Conservation (phyloP, 306 rosid genomes). For the Oemleria cerasiformis region DNA sequence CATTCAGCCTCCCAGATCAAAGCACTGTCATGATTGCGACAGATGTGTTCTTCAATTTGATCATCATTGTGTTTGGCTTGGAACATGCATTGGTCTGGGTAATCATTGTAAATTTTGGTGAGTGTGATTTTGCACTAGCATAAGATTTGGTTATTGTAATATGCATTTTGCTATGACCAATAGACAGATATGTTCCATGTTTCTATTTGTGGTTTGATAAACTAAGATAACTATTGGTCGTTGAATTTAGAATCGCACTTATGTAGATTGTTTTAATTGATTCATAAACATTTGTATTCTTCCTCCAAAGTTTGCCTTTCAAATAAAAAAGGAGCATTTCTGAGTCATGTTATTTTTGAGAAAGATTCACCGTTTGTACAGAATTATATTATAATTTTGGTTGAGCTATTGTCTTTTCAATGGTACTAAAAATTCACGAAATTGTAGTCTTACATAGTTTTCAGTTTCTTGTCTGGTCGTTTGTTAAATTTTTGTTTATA, state of each 20-base stretch:
- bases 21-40: slow-evolving; percentile 98
- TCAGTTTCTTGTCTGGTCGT: background rate
- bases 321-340: background rate
- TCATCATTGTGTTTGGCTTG: slow-evolving; percentile 99
- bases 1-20: slow-evolving; percentile 93
- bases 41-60: slow-evolving; percentile 95
- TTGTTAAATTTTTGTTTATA: background rate
- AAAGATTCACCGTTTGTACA: background rate
- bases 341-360: too few species aligned
- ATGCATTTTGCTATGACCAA: slow-evolving; percentile 12
- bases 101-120: slow-evolving; percentile 97
- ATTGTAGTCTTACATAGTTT: background rate
- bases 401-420: background rate
- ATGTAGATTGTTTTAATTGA: background rate
- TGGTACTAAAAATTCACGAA: background rate
- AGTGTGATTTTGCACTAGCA: slow-evolving; percentile 33
- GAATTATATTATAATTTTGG: background rate
- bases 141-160: slow-evolving; percentile 6
- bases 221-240: slow-evolving; percentile 4
- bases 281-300: background rate
- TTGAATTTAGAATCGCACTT: slow-evolving; percentile 1
- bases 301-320: background rate
- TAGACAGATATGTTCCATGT: slow-evolving; percentile 18
- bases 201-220: slow-evolving; percentile 9
- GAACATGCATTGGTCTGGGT: slow-evolving; percentile 93